These are phyloP conservation scores for Paraleonurus japonicus DNA, from an alignment of 257 asterid genomes.

Conservation along the genomic window DNA sequence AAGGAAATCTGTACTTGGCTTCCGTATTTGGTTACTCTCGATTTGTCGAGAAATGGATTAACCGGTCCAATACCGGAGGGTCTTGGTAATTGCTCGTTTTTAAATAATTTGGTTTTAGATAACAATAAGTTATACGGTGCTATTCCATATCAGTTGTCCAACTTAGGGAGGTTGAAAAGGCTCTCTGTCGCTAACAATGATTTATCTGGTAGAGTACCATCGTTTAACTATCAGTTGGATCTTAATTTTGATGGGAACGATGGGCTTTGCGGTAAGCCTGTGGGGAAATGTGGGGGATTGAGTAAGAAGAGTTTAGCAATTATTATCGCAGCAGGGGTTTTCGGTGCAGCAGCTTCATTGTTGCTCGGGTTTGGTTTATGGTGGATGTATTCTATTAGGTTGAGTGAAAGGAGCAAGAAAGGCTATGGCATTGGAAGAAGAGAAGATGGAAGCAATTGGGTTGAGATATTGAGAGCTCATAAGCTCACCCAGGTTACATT, in stretches of 20 bases:
- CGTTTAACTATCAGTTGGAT: conserved; percentile 38
- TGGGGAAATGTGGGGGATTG: conserved; percentile 81
- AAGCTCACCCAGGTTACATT: conserved; percentile 76
- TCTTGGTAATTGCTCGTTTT: conserved; percentile 59
- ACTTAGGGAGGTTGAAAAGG: conserved; percentile 56
- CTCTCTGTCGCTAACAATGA: conserved; percentile 63
- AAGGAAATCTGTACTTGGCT: conserved; percentile 71
- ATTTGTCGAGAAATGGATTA: conserved; percentile 61
- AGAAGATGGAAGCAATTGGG: conserved; percentile 61
- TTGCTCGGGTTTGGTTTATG: conserved; percentile 74
- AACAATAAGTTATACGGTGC: conserved; percentile 54
- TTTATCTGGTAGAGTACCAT: conserved; percentile 72
- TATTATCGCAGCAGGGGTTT: conserved; percentile 86
- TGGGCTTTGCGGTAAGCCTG: conserved; percentile 68
- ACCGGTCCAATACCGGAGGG: conserved; percentile 74
- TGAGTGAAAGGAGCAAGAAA: conserved; percentile 54
- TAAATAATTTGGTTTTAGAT: conserved; percentile 53
- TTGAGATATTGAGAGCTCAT: conserved; percentile 60
- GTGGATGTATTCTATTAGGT: conserved; percentile 65
- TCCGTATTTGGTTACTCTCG: conserved; percentile 69
- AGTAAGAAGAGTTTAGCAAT: conserved; percentile 69
- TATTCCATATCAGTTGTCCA: conserved; percentile 66
- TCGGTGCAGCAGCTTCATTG: conserved; percentile 81
- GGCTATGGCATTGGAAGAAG: conserved; percentile 55
- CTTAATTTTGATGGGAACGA: conserved; percentile 49